Conservation (phyloP, 208 protist genomes). For the Leishmania arabica region DNA sequence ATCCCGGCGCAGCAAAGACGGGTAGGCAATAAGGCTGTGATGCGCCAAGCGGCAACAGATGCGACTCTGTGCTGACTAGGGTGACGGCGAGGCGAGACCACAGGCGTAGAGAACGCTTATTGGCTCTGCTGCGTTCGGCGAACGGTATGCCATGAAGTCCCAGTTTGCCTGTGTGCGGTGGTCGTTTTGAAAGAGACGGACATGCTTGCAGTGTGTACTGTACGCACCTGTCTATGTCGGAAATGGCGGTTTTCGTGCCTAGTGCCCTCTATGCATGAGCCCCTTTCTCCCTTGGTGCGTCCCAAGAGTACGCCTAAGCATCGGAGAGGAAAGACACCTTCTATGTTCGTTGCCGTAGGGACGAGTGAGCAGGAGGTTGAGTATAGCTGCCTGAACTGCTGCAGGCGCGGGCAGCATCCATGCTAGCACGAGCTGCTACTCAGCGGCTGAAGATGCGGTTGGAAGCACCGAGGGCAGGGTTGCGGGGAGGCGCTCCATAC, state of each 20-base stretch:
- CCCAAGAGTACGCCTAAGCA: not conserved
- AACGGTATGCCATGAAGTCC: not conserved
- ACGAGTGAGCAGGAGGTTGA: not conserved
- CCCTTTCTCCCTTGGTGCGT: not conserved
- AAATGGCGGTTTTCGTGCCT: not conserved
- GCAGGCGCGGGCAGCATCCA: not conserved
- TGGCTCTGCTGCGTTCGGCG: not conserved
- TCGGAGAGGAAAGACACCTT: not conserved
- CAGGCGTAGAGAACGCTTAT: not conserved
- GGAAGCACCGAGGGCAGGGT: not conserved
- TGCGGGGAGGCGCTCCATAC: conserved; percentile 25
- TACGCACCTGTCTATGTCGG: not conserved
- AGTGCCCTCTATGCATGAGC: not conserved
- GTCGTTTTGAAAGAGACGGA: no score
- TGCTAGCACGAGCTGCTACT: not conserved
- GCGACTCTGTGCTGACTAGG: not conserved
- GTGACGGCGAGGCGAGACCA: not conserved
- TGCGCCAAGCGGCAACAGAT: not conserved
- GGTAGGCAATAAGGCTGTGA: not conserved
- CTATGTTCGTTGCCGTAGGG: not conserved
- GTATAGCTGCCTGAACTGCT: no score
- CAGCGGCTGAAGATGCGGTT: not conserved
- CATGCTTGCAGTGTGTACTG: no score
- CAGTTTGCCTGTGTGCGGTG: not conserved
- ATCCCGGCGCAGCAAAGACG: not conserved